Evolutionary conservation across 148 eudicot species (phyloP).

Genomic region (Arctostaphylos glauca): DNA sequence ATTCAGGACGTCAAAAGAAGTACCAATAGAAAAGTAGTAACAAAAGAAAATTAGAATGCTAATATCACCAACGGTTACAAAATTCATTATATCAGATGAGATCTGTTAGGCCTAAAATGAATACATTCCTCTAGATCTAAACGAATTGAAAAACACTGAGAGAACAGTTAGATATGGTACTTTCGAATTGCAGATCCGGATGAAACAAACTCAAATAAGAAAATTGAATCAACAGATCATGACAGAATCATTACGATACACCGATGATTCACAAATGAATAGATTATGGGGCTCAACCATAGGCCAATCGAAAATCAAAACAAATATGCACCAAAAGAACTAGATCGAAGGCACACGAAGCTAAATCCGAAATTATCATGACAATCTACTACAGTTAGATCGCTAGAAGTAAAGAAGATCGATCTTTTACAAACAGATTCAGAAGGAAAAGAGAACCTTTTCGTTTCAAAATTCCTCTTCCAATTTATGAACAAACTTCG

Average conservation of each 20-base stretch:
- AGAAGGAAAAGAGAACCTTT: not conserved
- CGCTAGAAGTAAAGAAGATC: not conserved
- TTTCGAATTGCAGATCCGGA: conserved; percentile 8
- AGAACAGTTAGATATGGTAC: not conserved
- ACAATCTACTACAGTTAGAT: not conserved
- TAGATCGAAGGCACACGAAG: conserved; percentile 9
- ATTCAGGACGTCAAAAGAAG: not conserved
- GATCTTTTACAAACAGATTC: not conserved
- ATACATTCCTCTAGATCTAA: not conserved
- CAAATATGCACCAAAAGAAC: not conserved
- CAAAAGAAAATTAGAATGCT: not conserved
- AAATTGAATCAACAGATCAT: not conserved
- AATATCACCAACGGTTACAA: not conserved
- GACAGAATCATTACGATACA: not conserved
- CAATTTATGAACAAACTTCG: not conserved
- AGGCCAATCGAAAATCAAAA: not conserved
- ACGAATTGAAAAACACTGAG: not conserved
- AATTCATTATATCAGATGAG: not conserved
- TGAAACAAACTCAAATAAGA: not conserved
- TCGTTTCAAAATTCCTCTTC: not conserved
- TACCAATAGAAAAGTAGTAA: not conserved
- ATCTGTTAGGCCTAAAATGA: not conserved
- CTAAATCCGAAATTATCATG: not conserved
- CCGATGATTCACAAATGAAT: not conserved
- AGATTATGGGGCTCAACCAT: not conserved